Evolutionary conservation across 495 filamentous ascomycete genomes (phyloP).

Genomic region (Rostrohypoxylon terebratum): DNA sequence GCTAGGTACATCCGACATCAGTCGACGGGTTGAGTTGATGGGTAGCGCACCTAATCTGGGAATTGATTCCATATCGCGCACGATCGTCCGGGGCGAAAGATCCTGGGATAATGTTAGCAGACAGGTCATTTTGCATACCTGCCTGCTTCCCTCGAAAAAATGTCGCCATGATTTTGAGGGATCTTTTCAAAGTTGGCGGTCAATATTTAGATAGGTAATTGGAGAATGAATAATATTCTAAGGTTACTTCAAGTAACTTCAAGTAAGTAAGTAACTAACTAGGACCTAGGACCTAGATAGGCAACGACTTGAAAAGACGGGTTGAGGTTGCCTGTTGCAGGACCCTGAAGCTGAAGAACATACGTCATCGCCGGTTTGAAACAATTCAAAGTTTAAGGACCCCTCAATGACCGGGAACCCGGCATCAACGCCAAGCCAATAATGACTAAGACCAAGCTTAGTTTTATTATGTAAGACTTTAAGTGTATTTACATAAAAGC

Average conservation of each 20-base stretch:
- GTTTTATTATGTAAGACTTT: not conserved
- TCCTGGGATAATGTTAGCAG: conserved; percentile 77
- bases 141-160: conserved; percentile 93
- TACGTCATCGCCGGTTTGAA: conserved; percentile 39
- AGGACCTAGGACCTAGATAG: not conserved
- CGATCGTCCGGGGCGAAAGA: conserved; percentile 87
- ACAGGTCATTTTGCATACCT: conserved; percentile 90
- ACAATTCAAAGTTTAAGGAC: not conserved
- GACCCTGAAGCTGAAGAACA: not conserved
- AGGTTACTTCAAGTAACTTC: not conserved
- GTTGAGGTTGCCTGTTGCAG: not conserved
- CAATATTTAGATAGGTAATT: no score
- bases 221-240: not conserved
- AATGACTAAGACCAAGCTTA: no score
- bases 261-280: not conserved
- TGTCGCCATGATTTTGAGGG: conserved; percentile 71
- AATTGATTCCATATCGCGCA: conserved; percentile 86
- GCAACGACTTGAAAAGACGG: no score
- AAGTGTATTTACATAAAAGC: no score
- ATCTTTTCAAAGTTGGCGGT: conserved; percentile 5
- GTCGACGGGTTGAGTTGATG: not conserved
- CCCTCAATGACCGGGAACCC: not conserved
- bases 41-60: conserved; percentile 72
- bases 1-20: not conserved
- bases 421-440: not conserved